Base-by-base conservation (phyloP, 495 filamentous ascomycete species). In the Rhizodiscina lignyota region DNA sequence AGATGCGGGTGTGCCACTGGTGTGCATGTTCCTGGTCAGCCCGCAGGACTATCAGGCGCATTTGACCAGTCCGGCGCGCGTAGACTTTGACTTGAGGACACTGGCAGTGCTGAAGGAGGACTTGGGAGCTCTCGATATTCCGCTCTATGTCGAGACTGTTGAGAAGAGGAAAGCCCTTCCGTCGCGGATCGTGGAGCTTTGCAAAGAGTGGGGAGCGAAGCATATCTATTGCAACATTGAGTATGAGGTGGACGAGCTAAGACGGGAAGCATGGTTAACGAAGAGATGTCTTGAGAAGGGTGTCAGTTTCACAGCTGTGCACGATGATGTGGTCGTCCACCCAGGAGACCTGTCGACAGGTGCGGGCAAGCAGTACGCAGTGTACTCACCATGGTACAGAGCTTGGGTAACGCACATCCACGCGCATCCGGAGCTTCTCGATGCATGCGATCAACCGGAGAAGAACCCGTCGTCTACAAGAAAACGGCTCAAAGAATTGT, bases 41-140 rank as follows among this genome's bases (percentile, higher is more conserved):
- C 84, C 81, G 1, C 72, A 92, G 55, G 86, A 94, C 52, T 73
- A 79, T 38, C 74, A 83, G 42, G 86, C 86, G 2, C 86, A 94
- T 55, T 48, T 79, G 23, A 75, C 70, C 0, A 68, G 78, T 32
- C 67, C 83, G 0, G 67, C 72, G 2, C 63, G 82, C 18, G 77
- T 91, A 11, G 85, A 92, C 48, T 84, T 92, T 37, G 77, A 75
- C 30, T 52, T 92, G 5, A 63, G 83, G 15, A 77, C 72, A 0
- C 40, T 94, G 44, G 58, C 59, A 16, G 61, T 72, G 5, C 44
- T 93, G 48, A 72, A 75, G 45, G 42, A 57, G 21, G 80, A 84
- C 46, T 48, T 94, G 22, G 68, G 53, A 1, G 63, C 68, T 37
- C 51, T 89, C 33, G 70, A 83, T 47, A 89, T 94, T 19, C 86